A percentile compares a stretch with the other conserved stretches of the same genome.
These are phyloP conservation scores for Ceratopteris richardii DNA, from an alignment of 75 land plant genomes.

Conservation along the genomic window DNA sequence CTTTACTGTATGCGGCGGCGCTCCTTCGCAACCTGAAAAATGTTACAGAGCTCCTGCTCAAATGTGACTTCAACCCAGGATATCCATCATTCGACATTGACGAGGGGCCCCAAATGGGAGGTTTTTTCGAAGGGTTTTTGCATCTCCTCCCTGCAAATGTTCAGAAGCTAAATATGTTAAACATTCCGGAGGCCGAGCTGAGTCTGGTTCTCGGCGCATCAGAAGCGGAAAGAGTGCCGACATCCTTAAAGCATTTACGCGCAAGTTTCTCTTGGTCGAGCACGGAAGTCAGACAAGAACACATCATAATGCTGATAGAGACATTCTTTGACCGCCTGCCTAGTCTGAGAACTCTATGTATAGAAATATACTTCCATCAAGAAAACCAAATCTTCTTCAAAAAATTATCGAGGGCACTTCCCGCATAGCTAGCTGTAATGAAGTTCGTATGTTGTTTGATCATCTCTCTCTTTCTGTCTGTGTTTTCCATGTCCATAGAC, in stretches of 20 bases:
- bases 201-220: not conserved
- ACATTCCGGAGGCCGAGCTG: conserved; percentile 13
- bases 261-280: not conserved
- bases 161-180: not conserved
- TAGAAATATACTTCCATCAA: not conserved
- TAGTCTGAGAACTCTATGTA: not conserved
- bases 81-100: conserved; percentile 7
- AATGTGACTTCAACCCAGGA: conserved; percentile 11
- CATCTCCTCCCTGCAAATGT: not conserved
- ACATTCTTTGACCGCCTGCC: not conserved
- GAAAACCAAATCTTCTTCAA: not conserved
- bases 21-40: not conserved
- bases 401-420: not conserved
- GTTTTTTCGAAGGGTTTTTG: conserved; percentile 1
- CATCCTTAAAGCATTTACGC: conserved; percentile 36
- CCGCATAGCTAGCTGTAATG: too few species aligned
- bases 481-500: too few species aligned
- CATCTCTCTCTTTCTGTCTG: too few species aligned
- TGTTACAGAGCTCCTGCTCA: not conserved
- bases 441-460: too few species aligned
- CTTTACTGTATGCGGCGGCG: not conserved
- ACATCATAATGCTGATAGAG: not conserved
- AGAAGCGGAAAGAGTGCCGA: conserved; percentile 31
- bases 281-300: not conserved
- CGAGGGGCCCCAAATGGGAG: not conserved